Conservation (phyloP, 1,284 basidiomycete genomes). For the Marasmius sp. region DNA sequence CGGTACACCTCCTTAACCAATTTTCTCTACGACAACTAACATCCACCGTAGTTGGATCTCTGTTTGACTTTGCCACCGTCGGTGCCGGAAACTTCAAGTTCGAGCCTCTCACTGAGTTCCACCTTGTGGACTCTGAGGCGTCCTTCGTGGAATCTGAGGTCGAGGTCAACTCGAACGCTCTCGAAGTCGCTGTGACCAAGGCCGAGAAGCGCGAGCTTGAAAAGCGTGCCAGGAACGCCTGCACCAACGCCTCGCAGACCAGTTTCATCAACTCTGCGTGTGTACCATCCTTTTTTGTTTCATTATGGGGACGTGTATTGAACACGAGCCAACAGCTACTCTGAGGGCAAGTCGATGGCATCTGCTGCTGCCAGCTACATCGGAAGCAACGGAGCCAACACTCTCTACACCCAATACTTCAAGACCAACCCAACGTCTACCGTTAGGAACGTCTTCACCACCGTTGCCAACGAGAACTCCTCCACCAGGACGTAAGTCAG, state of each 20-base stretch:
- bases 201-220: constrained; percentile 29
- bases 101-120: constrained; percentile 32
- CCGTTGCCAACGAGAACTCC: constrained; percentile 18
- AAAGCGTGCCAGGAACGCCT: constrained; percentile 33
- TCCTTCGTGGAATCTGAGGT: constrained; percentile 25
- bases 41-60: constrained; percentile 25
- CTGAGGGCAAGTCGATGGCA: constrained; percentile 16
- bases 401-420: constrained; percentile 19
- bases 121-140: constrained; percentile 21
- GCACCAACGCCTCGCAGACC: constrained; percentile 27
- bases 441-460: constrained; percentile 13
- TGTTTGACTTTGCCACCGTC: constrained; percentile 34
- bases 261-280: constrained; percentile 35
- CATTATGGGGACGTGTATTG: background rate
- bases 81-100: constrained; percentile 35
- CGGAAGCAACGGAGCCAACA: constrained; percentile 15
- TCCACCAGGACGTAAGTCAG: constrained; percentile 15
- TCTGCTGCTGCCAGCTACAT: constrained; percentile 14
- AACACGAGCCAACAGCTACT: constrained; percentile 10
- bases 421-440: constrained; percentile 10
- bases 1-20: background rate
- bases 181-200: constrained; percentile 32
- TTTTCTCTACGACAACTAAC: background rate
- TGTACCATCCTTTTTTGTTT: background rate
- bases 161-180: constrained; percentile 20